Conservation (phyloP, 495 filamentous ascomycete genomes). For the Stereocaulon alpinum region DNA sequence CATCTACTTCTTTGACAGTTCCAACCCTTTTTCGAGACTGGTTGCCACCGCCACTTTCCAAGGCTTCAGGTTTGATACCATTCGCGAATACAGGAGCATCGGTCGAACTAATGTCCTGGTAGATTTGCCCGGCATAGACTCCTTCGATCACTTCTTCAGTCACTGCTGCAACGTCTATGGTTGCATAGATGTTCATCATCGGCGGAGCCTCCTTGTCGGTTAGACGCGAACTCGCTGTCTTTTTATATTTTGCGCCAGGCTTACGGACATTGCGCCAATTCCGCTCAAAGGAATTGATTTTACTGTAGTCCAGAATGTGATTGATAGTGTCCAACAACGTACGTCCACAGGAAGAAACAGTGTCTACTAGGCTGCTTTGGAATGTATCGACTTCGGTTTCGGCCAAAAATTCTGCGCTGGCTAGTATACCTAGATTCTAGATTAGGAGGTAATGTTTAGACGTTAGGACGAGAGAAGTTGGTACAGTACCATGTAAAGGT, state of each 20-base stretch:
- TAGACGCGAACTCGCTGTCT: slow-evolving; percentile 25
- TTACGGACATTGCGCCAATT: slow-evolving; percentile 22
- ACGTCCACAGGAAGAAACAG: slow-evolving; percentile 62
- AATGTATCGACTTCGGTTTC: slow-evolving; percentile 40
- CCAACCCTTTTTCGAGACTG: slow-evolving; percentile 10
- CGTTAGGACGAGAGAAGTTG: background rate
- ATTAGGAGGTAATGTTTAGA: background rate
- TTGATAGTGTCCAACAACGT: slow-evolving; percentile 67
- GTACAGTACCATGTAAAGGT: slow-evolving; percentile 50
- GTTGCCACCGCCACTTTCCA: slow-evolving; percentile 21
- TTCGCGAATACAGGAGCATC: slow-evolving; percentile 15
- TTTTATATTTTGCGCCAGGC: slow-evolving; percentile 25
- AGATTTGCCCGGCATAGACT: slow-evolving; percentile 24
- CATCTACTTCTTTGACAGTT: slow-evolving; percentile 35
- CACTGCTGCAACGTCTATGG: slow-evolving; percentile 26
- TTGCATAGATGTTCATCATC: slow-evolving; percentile 37
- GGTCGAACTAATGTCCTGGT: slow-evolving; percentile 20
- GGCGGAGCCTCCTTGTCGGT: slow-evolving; percentile 21
- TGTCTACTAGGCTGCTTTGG: slow-evolving; percentile 57
- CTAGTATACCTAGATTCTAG: slow-evolving; percentile 44
- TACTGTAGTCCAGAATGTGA: slow-evolving; percentile 60
- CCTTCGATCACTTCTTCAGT: slow-evolving; percentile 41
- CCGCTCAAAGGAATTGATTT: slow-evolving; percentile 49
- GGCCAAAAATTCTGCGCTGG: slow-evolving; percentile 55
- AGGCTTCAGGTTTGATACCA: slow-evolving; percentile 10